Evolutionary conservation across 2,329 filamentous ascomycete species (phyloP).

Genomic region (Cercospora zeina): DNA sequence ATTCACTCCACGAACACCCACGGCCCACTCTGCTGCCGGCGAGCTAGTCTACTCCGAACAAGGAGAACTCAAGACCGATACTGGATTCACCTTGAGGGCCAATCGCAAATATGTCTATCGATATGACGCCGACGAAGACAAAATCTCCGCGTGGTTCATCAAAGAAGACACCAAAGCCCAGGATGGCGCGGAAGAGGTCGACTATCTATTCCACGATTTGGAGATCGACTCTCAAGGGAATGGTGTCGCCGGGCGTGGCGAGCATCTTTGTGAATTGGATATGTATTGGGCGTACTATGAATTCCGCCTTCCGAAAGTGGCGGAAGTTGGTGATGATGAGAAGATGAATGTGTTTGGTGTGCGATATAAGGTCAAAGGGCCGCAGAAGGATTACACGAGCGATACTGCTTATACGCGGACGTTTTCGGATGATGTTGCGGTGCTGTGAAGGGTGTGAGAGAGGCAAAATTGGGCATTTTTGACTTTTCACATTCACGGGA

Average conservation of each 20-base stretch:
- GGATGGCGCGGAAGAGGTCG: conserved; percentile 50
- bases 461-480: not conserved
- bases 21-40: conserved; percentile 33
- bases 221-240: conserved; percentile 53
- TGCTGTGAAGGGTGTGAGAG: conserved; percentile 13
- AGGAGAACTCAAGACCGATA: conserved; percentile 42
- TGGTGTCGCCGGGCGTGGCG: conserved; percentile 63
- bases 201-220: conserved; percentile 76
- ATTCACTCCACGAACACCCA: conserved; percentile 38
- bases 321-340: conserved; percentile 27
- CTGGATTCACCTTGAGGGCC: conserved; percentile 55
- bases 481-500: conserved; percentile 2
- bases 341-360: conserved; percentile 41
- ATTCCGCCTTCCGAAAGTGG: conserved; percentile 51
- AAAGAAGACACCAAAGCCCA: conserved; percentile 61
- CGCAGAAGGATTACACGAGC: conserved; percentile 43
- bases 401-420: conserved; percentile 42
- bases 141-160: conserved; percentile 72
- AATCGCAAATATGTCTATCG: conserved; percentile 72
- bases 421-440: conserved; percentile 22
- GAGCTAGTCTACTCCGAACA: conserved; percentile 42
- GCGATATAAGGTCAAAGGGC: conserved; percentile 43
- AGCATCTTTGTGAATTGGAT: conserved; percentile 70
- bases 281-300: conserved; percentile 70
- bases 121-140: conserved; percentile 63